Evolutionary conservation across 139 green algal species (phyloP).

Genomic region (Tetraselmis chui): DNA sequence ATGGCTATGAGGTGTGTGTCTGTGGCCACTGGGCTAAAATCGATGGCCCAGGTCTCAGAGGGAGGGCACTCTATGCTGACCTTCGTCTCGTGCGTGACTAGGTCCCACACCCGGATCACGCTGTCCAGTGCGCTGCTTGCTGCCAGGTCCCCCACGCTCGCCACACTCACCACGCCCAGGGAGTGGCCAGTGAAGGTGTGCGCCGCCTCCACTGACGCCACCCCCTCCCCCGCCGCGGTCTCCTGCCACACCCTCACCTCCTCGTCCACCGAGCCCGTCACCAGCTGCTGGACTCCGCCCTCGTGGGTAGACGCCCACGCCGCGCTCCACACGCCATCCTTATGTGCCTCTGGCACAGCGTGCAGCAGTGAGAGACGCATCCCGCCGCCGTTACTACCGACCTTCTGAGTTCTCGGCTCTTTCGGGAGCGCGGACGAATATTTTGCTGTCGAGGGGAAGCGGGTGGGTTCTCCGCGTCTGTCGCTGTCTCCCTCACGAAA

Average conservation of each 20-base stretch:
- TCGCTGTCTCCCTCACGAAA: no score
- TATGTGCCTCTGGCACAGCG: constrained; percentile 63
- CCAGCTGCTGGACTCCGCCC: constrained; percentile 34
- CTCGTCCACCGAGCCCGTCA: constrained; percentile 75
- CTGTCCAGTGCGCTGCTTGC: constrained; percentile 74
- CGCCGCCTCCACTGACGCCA: constrained; percentile 13
- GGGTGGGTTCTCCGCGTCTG: no score
- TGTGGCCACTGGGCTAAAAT: constrained; percentile 44
- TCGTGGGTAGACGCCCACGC: constrained; percentile 50
- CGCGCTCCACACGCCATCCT: constrained; percentile 71
- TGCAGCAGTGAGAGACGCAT: constrained; percentile 16
- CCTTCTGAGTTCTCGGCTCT: no score
- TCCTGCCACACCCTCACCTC: constrained; percentile 67
- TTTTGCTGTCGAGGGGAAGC: no score
- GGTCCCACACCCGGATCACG: constrained; percentile 67
- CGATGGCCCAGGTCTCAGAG: constrained; percentile 77
- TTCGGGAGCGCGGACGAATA: no score
- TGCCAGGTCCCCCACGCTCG: constrained; percentile 46
- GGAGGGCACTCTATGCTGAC: constrained; percentile 64
- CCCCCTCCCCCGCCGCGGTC: constrained; percentile 21
- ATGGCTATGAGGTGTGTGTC: constrained; percentile 42
- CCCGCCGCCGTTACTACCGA: no score
- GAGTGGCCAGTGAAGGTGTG: constrained; percentile 61
- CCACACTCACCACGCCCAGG: constrained; percentile 78
- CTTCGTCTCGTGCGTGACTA: constrained; percentile 33